Percentiles rank a stretch among this genome's conserved stretches.
These are phyloP conservation scores for Paraphoma chrysanthemicola DNA, from an alignment of 2,329 filamentous ascomycete species.

Conservation along the genomic window DNA sequence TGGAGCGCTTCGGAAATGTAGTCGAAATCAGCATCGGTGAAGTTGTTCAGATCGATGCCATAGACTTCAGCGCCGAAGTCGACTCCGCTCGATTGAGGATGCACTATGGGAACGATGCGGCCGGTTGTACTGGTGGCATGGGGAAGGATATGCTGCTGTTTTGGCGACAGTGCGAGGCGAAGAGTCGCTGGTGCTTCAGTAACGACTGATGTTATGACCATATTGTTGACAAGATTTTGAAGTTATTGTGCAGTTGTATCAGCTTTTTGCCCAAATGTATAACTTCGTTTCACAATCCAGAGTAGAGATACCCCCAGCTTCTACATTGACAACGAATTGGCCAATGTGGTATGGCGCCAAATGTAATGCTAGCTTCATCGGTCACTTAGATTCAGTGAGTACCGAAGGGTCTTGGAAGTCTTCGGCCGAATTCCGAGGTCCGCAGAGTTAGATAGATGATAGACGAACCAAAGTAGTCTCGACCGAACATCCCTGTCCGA, in stretches of 20 bases:
- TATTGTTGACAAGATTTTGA: background rate
- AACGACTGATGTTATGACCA: background rate
- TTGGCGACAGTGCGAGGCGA: background rate
- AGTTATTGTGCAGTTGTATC: too few relatives aligned
- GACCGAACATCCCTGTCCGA: background rate
- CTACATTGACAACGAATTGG: too few relatives aligned
- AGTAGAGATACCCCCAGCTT: too few relatives aligned
- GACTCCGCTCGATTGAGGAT: constrained; percentile 4
- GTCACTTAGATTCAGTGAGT: too few relatives aligned
- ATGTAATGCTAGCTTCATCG: too few relatives aligned
- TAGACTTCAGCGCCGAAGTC: constrained; percentile 17
- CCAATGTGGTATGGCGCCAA: too few relatives aligned
- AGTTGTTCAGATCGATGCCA: constrained; percentile 17
- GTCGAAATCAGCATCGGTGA: constrained; percentile 15
- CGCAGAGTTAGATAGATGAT: too few relatives aligned
- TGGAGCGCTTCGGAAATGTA: constrained; percentile 11
- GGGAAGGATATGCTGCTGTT: constrained; percentile 5
- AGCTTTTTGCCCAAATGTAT: too few relatives aligned
- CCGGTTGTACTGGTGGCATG: constrained; percentile 9
- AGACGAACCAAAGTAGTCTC: background rate
- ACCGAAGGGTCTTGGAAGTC: too few relatives aligned
- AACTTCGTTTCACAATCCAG: too few relatives aligned
- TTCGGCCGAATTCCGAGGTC: too few relatives aligned
- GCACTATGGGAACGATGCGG: constrained; percentile 9
- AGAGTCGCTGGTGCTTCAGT: background rate